Percentiles rank a stretch among this genome's conserved stretches.
Evolutionary conservation across 805 yeast genomes (phyloP).

Genomic region (Metschnikowia lochheadii): DNA sequence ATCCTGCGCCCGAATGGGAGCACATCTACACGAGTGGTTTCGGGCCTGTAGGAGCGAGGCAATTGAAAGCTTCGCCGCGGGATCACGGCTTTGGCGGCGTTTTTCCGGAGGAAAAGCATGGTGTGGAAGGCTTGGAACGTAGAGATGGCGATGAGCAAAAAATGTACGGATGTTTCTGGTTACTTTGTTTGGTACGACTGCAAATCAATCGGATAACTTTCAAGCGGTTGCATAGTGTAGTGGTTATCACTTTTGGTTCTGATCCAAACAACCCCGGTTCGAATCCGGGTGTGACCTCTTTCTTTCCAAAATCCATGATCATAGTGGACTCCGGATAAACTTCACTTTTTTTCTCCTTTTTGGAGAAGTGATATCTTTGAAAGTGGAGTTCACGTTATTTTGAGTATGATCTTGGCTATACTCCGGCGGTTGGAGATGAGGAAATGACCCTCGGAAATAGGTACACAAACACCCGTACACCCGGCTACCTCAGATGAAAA

Average conservation of each 20-base stretch:
- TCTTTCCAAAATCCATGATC: neutral
- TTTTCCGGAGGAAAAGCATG: neutral
- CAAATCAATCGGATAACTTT: neutral
- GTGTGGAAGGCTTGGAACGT: neutral
- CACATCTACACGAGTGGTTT: constrained; percentile 6
- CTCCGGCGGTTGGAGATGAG: too few species aligned
- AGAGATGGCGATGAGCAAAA: neutral
- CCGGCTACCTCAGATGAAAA: too few species aligned
- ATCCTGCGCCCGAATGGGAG: constrained; percentile 12
- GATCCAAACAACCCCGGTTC: constrained; percentile 83
- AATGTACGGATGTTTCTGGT: neutral
- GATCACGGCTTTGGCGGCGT: neutral
- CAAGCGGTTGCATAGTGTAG: constrained; percentile 61
- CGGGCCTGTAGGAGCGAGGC: constrained; percentile 10
- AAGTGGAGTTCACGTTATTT: too few species aligned
- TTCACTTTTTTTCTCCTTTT: too few species aligned
- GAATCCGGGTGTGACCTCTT: constrained; percentile 77
- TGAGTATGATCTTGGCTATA: too few species aligned
- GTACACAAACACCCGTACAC: too few species aligned
- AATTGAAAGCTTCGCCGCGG: constrained; percentile 8
- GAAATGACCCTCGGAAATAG: too few species aligned
- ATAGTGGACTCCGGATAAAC: too few species aligned
- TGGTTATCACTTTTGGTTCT: constrained; percentile 79
- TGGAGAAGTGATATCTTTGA: too few species aligned
- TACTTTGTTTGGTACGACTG: neutral